Base-by-base conservation (phyloP, 2,329 filamentous ascomycete genomes). In the Cryoendolithus antarcticus region DNA sequence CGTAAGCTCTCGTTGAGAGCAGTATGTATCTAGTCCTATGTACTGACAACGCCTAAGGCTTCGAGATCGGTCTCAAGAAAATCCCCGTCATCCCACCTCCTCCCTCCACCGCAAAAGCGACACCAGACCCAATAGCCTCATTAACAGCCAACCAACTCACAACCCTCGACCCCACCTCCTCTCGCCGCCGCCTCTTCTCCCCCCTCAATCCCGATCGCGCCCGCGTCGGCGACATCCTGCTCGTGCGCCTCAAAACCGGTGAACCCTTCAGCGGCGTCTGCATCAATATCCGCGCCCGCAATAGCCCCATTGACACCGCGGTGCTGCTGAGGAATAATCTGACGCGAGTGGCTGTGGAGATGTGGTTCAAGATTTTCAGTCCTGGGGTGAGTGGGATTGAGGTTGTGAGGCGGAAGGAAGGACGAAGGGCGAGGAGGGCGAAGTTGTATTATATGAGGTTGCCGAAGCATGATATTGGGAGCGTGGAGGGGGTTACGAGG, bases 311-410 rank as follows among this genome's bases (percentile, higher is more conserved):
- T 44, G 89, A 96, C 65, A 93, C 86, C 2, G 82, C 83, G 4
- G 80, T 98, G 40, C 66, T 94, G 43, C 70, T 98, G 44, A 75
- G 91, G 41, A 89, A 89, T 53, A 79, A 93, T 58, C 67, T 98
- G 52, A 88, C 85, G 49, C 76, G 83, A 52, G 76, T 93, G 5
- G 84, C 85, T 44, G 85, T 94, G 44, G 91, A 98, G 73, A 91
- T 94, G 85, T 94, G 86, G 80, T 86, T 83, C 64, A 98, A 98
- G 71, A 71, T 96, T 43, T 96, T 91, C 69, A 84, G 77, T 57
- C 89, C 89, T 44, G 82, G 84, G 57, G 81, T 96, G 27, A 77
- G 82, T 58, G 85, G 84, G 47, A 86, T 98, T 55, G 89, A 98
- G 65, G 81, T 98, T 52, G 83, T 96, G 62, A 85, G 93, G 75